A percentile compares a stretch with the other conserved stretches of the same genome.
Evolutionary conservation across 345 rosid species (phyloP).

Genomic region (Erucastrum elatum): DNA sequence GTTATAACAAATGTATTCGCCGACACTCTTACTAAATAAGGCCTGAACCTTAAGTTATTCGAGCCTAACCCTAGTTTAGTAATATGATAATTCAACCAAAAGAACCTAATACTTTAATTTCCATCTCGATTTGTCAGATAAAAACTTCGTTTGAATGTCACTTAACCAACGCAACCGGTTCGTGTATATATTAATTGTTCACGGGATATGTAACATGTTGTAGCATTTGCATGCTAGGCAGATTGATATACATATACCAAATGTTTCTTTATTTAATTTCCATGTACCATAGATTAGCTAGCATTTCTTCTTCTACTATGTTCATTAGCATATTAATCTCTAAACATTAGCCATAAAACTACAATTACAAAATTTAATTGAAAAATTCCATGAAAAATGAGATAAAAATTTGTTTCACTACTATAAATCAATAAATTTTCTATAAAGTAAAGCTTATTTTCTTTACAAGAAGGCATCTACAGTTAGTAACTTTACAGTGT

Average conservation of each 20-base stretch:
- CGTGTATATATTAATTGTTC: no score
- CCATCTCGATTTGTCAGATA: no score
- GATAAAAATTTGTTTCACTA: conserved; percentile 6
- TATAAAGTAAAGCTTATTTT: neutral
- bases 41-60: neutral
- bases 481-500: neutral
- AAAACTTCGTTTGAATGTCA: no score
- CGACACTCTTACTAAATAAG: neutral
- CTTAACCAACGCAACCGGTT: no score
- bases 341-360: neutral
- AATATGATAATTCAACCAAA: neutral
- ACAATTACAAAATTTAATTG: neutral
- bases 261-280: neutral
- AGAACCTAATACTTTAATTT: no score
- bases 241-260: neutral
- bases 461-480: conserved; percentile 9
- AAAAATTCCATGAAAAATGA: neutral
- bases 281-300: neutral
- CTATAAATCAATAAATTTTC: neutral
- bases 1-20: neutral
- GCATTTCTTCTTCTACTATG: neutral
- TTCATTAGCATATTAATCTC: neutral
- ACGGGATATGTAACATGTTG: neutral
- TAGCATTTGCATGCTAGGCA: neutral
- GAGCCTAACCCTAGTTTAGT: neutral